phyloP scores from a whole-genome alignment of 2,329 filamentous ascomycete species.

The Orbilia javanica region DNA sequence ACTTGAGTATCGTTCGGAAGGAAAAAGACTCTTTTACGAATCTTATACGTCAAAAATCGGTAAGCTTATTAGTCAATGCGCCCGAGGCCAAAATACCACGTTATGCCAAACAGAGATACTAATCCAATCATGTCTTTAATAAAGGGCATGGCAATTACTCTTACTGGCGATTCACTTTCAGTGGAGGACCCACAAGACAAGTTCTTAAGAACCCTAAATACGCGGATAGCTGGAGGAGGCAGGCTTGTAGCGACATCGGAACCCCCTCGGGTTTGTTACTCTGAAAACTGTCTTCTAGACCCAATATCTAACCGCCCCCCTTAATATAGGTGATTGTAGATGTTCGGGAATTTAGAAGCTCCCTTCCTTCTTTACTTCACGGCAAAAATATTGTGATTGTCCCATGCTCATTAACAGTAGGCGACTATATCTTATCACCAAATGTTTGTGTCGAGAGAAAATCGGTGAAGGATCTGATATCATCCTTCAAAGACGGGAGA shows the following conservation, averaged over 20 bases:
- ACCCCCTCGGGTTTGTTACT: conserved; percentile 77
- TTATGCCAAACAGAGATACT: background rate
- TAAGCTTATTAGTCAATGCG: conserved; percentile 62
- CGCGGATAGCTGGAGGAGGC: conserved; percentile 92
- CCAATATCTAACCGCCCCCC: background rate
- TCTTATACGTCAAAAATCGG: conserved; percentile 90
- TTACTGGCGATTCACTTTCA: conserved; percentile 78
- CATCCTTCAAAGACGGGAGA: conserved; percentile 89
- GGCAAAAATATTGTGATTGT: conserved; percentile 88
- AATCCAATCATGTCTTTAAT: background rate
- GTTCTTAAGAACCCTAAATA: conserved; percentile 95
- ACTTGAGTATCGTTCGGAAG: conserved; percentile 86
- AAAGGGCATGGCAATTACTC: conserved; percentile 84
- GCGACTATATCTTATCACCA: conserved; percentile 93
- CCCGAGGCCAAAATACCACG: too few species aligned
- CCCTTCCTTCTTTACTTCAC: conserved; percentile 89
- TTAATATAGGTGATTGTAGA: conserved; percentile 76
- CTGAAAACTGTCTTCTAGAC: background rate
- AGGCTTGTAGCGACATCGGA: conserved; percentile 84
- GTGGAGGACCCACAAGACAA: conserved; percentile 86
- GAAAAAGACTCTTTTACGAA: conserved; percentile 97
- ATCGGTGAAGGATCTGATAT: conserved; percentile 89
- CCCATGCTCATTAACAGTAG: conserved; percentile 95
- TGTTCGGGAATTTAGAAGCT: conserved; percentile 94
- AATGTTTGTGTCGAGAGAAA: conserved; percentile 95